phyloP scores from a whole-genome alignment of 2,329 filamentous ascomycete genomes.

The Teratosphaeria destructans region DNA sequence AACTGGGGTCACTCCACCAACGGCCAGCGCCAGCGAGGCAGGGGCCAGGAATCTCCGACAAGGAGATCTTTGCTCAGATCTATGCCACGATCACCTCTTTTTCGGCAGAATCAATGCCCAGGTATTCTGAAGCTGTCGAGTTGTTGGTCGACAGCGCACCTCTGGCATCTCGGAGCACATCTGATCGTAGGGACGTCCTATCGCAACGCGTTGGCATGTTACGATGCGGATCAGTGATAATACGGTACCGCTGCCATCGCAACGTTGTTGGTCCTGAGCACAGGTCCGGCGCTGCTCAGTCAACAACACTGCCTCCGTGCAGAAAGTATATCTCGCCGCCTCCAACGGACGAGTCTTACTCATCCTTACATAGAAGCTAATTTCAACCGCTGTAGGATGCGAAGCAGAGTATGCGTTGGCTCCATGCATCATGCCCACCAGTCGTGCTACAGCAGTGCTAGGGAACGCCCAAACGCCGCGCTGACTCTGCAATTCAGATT shows the following conservation, averaged over 20 bases:
- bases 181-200: no score
- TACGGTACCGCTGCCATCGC: background rate
- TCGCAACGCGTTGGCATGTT: no score
- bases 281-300: background rate
- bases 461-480: background rate
- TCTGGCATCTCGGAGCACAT: no score
- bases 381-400: background rate
- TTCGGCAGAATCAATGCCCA: background rate
- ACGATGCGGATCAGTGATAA: background rate
- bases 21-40: background rate
- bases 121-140: background rate
- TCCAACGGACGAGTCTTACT: background rate
- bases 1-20: background rate
- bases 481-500: background rate
- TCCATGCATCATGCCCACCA: background rate
- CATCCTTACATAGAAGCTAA: background rate
- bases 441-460: background rate
- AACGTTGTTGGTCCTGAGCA: background rate
- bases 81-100: background rate
- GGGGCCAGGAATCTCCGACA: background rate
- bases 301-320: background rate
- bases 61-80: background rate
- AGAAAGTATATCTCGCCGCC: background rate
- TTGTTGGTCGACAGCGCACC: no score
- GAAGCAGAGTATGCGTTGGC: background rate